A percentile compares a stretch with the other conserved stretches of the same genome.
phyloP scores from a whole-genome alignment of 1,139 yeast genomes.

The Debaryomyces sp. region DNA sequence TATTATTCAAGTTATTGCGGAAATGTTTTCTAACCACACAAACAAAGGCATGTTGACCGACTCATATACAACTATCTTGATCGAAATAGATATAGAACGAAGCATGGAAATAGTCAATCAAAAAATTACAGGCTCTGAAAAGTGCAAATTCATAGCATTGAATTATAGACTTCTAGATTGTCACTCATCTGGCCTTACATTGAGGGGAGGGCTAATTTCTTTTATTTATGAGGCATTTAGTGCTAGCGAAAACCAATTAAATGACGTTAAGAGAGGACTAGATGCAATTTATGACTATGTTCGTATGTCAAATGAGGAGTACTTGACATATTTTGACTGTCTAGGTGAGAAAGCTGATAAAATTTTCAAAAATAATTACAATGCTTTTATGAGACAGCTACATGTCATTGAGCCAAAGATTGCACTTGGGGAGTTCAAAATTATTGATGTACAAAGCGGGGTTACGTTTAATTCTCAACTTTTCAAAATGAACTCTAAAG shows the following conservation, averaged over 20 bases:
- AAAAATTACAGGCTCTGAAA: not conserved
- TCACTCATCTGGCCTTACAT: constrained; percentile 2
- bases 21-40: constrained; percentile 5
- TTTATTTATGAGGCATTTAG: constrained; percentile 1
- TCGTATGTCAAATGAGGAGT: not conserved
- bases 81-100: constrained; percentile 1
- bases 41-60: constrained; percentile 8
- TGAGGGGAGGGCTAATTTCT: not conserved
- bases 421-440: not conserved
- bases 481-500: not conserved
- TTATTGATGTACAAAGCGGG: not conserved
- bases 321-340: not conserved
- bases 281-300: not conserved
- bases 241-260: not conserved
- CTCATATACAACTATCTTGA: constrained; percentile 4
- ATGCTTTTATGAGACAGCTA: not conserved
- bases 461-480: not conserved
- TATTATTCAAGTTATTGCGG: constrained; percentile 1
- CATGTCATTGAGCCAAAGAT: not conserved
- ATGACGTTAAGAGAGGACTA: no score
- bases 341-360: not conserved
- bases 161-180: constrained; percentile 5
- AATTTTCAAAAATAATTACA: no score
- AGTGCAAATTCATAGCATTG: not conserved
- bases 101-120: not conserved